These are phyloP conservation scores for Curvularia sp. DNA, from an alignment of 2,329 filamentous ascomycete species.

Conservation along the genomic window DNA sequence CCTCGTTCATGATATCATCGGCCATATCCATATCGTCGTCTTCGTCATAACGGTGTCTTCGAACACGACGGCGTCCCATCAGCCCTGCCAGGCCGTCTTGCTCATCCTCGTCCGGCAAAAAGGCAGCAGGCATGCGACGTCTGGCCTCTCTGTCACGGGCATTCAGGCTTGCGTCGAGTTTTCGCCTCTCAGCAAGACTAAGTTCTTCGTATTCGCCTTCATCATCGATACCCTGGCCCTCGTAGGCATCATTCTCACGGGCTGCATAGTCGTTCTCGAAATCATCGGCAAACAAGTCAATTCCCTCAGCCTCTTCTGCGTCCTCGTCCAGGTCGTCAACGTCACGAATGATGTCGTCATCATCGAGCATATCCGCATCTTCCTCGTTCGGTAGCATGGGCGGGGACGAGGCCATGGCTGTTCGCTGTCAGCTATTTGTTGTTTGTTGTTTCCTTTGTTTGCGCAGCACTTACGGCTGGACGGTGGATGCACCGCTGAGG, in stretches of 20 bases:
- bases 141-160: slow-evolving; percentile 74
- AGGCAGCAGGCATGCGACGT: slow-evolving; percentile 73
- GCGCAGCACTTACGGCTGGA: slow-evolving; percentile 65
- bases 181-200: slow-evolving; percentile 69
- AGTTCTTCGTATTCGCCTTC: slow-evolving; percentile 79
- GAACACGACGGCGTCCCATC: slow-evolving; percentile 81
- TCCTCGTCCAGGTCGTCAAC: slow-evolving; percentile 73
- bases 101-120: slow-evolving; percentile 81
- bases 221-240: slow-evolving; percentile 76
- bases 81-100: slow-evolving; percentile 86
- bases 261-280: slow-evolving; percentile 68
- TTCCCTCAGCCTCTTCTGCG: slow-evolving; percentile 73
- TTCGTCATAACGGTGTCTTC: slow-evolving; percentile 91
- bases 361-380: slow-evolving; percentile 74
- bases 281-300: slow-evolving; percentile 74
- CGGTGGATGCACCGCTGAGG: slow-evolving; percentile 64
- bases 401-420: slow-evolving; percentile 66
- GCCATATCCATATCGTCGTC: slow-evolving; percentile 90
- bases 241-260: slow-evolving; percentile 66
- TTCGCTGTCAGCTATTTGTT: slow-evolving; percentile 33
- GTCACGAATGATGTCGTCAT: slow-evolving; percentile 69
- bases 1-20: slow-evolving; percentile 93
- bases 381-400: slow-evolving; percentile 71
- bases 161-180: slow-evolving; percentile 75
- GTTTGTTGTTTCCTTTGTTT: slow-evolving; percentile 10